Evolutionary conservation across 768 basidiomycete species (phyloP).

Genomic region (Russula sp.): DNA sequence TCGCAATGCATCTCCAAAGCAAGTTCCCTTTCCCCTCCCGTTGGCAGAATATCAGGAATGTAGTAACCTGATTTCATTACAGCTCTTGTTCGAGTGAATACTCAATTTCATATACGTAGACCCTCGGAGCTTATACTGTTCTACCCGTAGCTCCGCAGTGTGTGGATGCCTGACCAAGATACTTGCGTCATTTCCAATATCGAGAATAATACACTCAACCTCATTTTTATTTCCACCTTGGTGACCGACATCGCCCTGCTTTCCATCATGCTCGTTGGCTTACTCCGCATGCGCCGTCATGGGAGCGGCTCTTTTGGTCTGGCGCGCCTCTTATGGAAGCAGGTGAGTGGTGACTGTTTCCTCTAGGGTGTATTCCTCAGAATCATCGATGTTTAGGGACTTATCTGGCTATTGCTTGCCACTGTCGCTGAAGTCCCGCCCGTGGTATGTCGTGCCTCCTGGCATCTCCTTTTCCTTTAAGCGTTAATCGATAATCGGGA

Average conservation of each 20-base stretch:
- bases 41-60: not conserved
- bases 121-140: not conserved
- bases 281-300: not conserved
- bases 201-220: not conserved
- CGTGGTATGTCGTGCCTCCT: too few species aligned
- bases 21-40: not conserved
- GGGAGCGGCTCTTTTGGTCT: not conserved
- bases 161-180: not conserved
- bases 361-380: too few species aligned
- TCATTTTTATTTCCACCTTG: not conserved
- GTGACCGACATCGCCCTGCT: not conserved
- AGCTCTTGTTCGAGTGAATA: not conserved
- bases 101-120: not conserved
- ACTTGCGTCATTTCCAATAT: not conserved
- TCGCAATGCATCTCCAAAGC: not conserved
- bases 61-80: not conserved
- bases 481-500: too few species aligned
- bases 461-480: too few species aligned
- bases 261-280: constrained; percentile 1
- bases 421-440: too few species aligned
- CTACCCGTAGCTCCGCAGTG: not conserved
- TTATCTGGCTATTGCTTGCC: constrained; percentile 1
- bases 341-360: too few species aligned
- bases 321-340: not conserved
- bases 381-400: not conserved